Evolutionary conservation across 1,284 basidiomycete genomes (phyloP).

Genomic region (Heliocybe sulcata): DNA sequence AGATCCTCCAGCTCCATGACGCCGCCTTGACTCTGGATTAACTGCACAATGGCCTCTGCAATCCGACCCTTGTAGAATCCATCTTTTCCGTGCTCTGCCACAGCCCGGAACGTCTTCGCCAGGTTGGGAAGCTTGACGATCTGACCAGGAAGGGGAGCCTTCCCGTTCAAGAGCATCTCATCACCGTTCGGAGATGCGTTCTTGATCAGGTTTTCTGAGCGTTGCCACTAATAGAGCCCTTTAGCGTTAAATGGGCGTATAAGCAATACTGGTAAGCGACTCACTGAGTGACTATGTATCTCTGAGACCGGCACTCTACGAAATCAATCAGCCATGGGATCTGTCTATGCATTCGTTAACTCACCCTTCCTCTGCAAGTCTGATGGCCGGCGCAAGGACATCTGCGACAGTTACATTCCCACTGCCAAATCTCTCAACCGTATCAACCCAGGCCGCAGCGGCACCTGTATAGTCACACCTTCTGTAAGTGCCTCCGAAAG

Average conservation of each 20-base stretch:
- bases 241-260: not conserved
- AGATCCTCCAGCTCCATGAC: constrained; percentile 89
- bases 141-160: constrained; percentile 73
- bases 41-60: constrained; percentile 85
- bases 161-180: constrained; percentile 82
- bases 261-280: constrained; percentile 14
- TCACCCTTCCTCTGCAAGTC: constrained; percentile 82
- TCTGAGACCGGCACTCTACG: constrained; percentile 74
- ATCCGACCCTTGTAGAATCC: constrained; percentile 91
- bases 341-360: constrained; percentile 8
- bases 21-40: constrained; percentile 79
- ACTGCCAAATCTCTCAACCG: constrained; percentile 77
- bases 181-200: constrained; percentile 75
- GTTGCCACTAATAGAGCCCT: constrained; percentile 54
- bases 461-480: constrained; percentile 61
- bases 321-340: constrained; percentile 7
- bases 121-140: constrained; percentile 76
- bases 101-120: constrained; percentile 75
- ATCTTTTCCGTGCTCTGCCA: constrained; percentile 78
- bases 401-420: constrained; percentile 75
- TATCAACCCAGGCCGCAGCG: constrained; percentile 91
- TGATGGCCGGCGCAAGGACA: constrained; percentile 84
- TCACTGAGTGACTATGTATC: constrained; percentile 55
- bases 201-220: constrained; percentile 69
- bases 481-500: no score